A percentile compares a stretch with the other conserved stretches of the same genome.
Evolutionary conservation across 2,329 filamentous ascomycete genomes (phyloP).

Genomic region (Domatiomyces globalis): DNA sequence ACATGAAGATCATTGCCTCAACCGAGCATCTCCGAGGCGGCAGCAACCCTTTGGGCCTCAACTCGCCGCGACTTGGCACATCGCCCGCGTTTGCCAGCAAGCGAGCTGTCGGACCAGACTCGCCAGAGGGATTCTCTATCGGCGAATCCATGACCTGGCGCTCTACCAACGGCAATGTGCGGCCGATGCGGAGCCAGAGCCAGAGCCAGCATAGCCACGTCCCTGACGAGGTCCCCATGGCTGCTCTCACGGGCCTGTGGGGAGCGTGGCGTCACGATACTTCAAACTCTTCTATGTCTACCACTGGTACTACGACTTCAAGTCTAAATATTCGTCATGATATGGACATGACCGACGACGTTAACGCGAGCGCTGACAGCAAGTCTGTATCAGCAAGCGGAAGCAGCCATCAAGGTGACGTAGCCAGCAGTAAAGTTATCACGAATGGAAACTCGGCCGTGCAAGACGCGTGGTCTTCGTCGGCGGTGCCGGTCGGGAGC

Average conservation of each 20-base stretch:
- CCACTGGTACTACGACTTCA: conserved; percentile 6
- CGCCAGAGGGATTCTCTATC: conserved; percentile 15
- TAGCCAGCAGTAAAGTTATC: conserved; percentile 1
- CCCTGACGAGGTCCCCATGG: conserved; percentile 2
- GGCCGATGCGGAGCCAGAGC: conserved; percentile 6
- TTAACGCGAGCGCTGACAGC: background rate
- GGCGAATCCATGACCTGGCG: conserved; percentile 11
- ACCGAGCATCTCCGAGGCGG: conserved; percentile 46
- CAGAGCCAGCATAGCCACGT: conserved; percentile 8
- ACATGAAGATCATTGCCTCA: conserved; percentile 46
- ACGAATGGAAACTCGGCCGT: background rate
- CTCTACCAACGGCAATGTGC: background rate
- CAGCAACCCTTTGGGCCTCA: conserved; percentile 21
- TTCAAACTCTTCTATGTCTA: conserved; percentile 9
- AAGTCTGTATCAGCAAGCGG: background rate
- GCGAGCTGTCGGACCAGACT: conserved; percentile 12
- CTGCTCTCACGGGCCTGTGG: conserved; percentile 10
- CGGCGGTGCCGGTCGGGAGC: conserved; percentile 9
- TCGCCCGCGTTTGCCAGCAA: conserved; percentile 16
- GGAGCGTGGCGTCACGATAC: conserved; percentile 10
- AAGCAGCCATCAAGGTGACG: conserved; percentile 1
- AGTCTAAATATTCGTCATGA: conserved; percentile 3
- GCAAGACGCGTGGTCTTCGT: background rate
- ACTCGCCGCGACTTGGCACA: conserved; percentile 14
- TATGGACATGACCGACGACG: background rate